Conservation (phyloP, 192 early-diverging fungal species). For the Linnemannia zychae region DNA sequence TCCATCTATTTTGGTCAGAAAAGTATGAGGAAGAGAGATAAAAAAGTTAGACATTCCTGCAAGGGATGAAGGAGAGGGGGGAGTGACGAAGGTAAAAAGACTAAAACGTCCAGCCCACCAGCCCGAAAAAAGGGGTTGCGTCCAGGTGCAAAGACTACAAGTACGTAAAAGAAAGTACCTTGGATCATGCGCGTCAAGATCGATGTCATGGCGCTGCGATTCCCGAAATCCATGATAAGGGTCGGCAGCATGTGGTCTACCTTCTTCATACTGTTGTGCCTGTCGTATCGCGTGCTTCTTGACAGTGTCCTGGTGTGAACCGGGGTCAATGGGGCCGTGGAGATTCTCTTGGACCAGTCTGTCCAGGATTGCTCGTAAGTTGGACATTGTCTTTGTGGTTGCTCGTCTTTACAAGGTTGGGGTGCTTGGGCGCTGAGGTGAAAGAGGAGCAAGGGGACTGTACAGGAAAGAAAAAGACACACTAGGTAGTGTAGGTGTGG, state of each 20-base stretch:
- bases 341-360: slow-evolving; percentile 71
- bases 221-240: neutral
- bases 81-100: slow-evolving; percentile 2
- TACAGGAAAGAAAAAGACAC: neutral
- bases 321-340: slow-evolving; percentile 69
- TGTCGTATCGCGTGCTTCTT: slow-evolving; percentile 37
- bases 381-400: slow-evolving; percentile 50
- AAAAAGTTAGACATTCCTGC: neutral
- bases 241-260: slow-evolving; percentile 2
- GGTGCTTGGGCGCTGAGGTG: neutral
- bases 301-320: slow-evolving; percentile 26
- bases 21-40: too few relatives aligned
- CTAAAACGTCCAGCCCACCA: neutral
- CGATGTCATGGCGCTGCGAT: slow-evolving; percentile 50
- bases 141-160: neutral
- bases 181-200: slow-evolving; percentile 71
- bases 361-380: slow-evolving; percentile 64
- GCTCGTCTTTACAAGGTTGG: neutral
- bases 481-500: neutral
- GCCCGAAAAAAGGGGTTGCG: neutral
- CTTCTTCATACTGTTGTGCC: neutral
- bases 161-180: slow-evolving; percentile 42
- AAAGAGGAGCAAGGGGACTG: neutral
- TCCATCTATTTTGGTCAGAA: slow-evolving; percentile 60
- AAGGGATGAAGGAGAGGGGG: neutral